Percentiles rank a stretch among this genome's conserved stretches.
Evolutionary conservation across 345 rosid genomes (phyloP).

Genomic region (Cardiospermum halicacabum): DNA sequence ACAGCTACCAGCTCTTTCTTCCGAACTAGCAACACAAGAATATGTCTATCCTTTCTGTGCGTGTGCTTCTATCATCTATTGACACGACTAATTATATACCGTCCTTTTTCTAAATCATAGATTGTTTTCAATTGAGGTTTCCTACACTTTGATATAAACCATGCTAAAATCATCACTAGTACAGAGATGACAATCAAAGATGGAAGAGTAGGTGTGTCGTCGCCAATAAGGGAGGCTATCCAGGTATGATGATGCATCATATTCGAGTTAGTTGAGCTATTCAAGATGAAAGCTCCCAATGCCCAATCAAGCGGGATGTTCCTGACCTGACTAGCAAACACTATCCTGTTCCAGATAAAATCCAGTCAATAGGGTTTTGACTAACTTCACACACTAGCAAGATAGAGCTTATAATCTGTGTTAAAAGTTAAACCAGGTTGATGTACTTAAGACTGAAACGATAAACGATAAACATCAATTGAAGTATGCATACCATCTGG

Average conservation of each 20-base stretch:
- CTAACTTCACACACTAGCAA: background rate
- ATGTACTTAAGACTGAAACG: background rate
- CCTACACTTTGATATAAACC: slow-evolving; percentile 66
- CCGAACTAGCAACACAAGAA: slow-evolving; percentile 6
- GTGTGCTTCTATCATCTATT: slow-evolving; percentile 30
- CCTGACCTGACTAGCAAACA: slow-evolving; percentile 60
- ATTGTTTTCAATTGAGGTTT: slow-evolving; percentile 77
- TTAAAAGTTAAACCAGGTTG: background rate
- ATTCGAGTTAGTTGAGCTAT: slow-evolving; percentile 31
- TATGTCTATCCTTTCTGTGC: background rate
- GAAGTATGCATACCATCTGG: background rate
- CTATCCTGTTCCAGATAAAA: slow-evolving; percentile 39
- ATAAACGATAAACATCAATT: background rate
- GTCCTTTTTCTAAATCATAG: slow-evolving; percentile 88
- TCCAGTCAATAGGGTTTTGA: slow-evolving; percentile 3
- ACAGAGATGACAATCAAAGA: slow-evolving; percentile 43
- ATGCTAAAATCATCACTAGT: slow-evolving; percentile 43
- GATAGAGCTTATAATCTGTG: background rate
- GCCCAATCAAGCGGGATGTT: slow-evolving; percentile 91
- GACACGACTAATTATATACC: slow-evolving; percentile 68
- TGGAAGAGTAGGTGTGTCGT: slow-evolving; percentile 41
- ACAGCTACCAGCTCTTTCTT: background rate
- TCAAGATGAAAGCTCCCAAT: slow-evolving; percentile 83
- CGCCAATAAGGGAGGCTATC: slow-evolving; percentile 37
- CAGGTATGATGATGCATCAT: slow-evolving; percentile 32